Percentiles rank a stretch among this genome's conserved stretches.
phyloP scores from a whole-genome alignment of 768 basidiomycete genomes.

The Botryobasidium botryosum region DNA sequence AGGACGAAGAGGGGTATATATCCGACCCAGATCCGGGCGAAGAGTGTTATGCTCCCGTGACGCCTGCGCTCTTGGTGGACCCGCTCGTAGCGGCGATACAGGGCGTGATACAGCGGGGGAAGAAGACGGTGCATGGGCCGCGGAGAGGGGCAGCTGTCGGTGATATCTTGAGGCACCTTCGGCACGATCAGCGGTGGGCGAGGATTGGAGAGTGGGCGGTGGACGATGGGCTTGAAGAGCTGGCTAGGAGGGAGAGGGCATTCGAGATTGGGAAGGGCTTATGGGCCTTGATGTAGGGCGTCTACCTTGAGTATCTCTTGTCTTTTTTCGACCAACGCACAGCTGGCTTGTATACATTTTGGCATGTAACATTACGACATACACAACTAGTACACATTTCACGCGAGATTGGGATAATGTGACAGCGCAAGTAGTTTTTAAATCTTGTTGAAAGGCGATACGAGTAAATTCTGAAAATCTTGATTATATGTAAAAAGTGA shows the following conservation, averaged over 20 bases:
- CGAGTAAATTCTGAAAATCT: no score
- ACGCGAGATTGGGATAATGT: no score
- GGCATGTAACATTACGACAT: no score
- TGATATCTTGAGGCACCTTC: slow-evolving; percentile 31
- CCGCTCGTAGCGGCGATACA: slow-evolving; percentile 32
- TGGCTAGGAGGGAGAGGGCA: slow-evolving; percentile 22
- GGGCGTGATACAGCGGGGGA: slow-evolving; percentile 18
- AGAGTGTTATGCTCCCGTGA: slow-evolving; percentile 50
- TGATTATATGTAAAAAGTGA: no score
- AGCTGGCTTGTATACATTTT: no score
- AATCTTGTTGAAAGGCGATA: no score
- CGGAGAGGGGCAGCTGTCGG: slow-evolving; percentile 24
- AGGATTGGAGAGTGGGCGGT: slow-evolving; percentile 47
- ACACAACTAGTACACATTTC: no score
- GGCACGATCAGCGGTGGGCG: slow-evolving; percentile 46
- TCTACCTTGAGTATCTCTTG: no score
- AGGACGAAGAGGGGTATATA: no score
- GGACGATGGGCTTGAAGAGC: slow-evolving; percentile 37
- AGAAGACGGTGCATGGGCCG: no score
- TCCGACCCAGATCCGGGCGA: slow-evolving; percentile 46
- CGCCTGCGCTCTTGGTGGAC: slow-evolving; percentile 30
- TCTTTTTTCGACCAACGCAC: no score
- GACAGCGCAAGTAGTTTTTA: no score
- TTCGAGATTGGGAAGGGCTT: slow-evolving; percentile 22
- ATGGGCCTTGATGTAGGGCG: slow-evolving; percentile 20